phyloP scores from a whole-genome alignment of 768 basidiomycete genomes.

The Hericium coralloides region DNA sequence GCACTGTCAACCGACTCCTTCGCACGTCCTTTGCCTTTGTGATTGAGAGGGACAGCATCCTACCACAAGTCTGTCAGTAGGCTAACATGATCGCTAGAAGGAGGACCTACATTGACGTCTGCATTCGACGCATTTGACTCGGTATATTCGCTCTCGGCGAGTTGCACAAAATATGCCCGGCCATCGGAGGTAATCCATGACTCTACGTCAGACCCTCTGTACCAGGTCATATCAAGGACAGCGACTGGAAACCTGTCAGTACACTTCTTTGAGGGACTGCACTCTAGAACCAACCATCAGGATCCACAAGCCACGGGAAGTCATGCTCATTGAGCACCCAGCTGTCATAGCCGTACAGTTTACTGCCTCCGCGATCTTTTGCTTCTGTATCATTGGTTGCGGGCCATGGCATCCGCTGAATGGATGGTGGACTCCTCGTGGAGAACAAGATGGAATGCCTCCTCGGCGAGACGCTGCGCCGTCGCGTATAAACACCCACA shows the following conservation, averaged over 20 bases:
- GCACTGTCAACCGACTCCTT: constrained; percentile 6
- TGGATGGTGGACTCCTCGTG: constrained; percentile 60
- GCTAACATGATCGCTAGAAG: not conserved
- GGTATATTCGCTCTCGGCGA: constrained; percentile 33
- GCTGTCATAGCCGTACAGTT: constrained; percentile 46
- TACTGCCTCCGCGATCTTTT: constrained; percentile 21
- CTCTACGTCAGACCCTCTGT: constrained; percentile 53
- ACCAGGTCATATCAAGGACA: constrained; percentile 55
- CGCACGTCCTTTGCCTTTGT: not conserved
- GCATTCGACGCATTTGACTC: constrained; percentile 12
- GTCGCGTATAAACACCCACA: constrained; percentile 1
- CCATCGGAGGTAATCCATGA: constrained; percentile 85
- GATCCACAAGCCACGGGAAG: constrained; percentile 66
- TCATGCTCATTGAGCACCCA: constrained; percentile 62
- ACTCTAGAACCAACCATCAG: constrained; percentile 44
- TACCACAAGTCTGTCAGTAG: not conserved
- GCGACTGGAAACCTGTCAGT: constrained; percentile 34
- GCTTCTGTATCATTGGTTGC: constrained; percentile 34
- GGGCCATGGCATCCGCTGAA: constrained; percentile 86
- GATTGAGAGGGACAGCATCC: not conserved
- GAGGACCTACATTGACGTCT: constrained; percentile 1
- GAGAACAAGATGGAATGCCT: constrained; percentile 64
- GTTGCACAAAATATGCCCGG: constrained; percentile 67
- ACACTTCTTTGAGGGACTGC: not conserved
- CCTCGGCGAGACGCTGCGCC: constrained; percentile 62